Evolutionary conservation across 73 alveolate genomes (phyloP), one percentile per base, ranked within the genome.

Genomic region (Paramecium caudatum): DNA sequence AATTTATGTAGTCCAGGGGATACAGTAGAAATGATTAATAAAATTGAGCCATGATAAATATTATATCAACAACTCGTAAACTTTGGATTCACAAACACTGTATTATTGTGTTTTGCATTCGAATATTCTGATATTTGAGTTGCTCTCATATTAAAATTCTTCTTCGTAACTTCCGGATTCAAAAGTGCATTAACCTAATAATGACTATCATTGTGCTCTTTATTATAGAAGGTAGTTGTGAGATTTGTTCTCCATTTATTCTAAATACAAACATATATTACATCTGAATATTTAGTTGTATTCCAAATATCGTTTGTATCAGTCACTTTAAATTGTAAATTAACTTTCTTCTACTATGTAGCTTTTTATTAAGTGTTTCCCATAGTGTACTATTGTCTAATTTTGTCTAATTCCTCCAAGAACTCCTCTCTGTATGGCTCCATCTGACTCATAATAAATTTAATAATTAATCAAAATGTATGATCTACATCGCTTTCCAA

Each of bases 21-120:
- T 74, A 74, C 88, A 21, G 88, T 74, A 3, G 88, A 74, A 45
- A 19, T 74, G 6, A 27, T 74, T 21, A 74, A 74, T 25, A 74
- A 74, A 41, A 37, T 74, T 39, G 88, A 74, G 30, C 32, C 46
- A 27, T 55, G 80, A 55, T 55, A 55, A 12, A 55, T 55, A n/a
- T n/a, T n/a, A n/a, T n/a, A 33, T 84, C 93, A 86, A 90, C 93
- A 86, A 63, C 93, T 86, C 27, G 93, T 86, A 33, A 63, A 86
- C 46, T 86, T 86, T 16, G 93, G 93, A 65, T 86, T 86, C 33
- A 86, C 84, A 63, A 86, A 86, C 1, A 86, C 93, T 63, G 90
- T 86, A 46, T 86, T 86, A 33, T 86, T 86, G 43, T 86, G 93
- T 25, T 62, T 70, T 47, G 93, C 93, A 65, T 86, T 86, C 27